Evolutionary conservation across 2,329 filamentous ascomycete genomes (phyloP).

Genomic region (Alternaria atra): DNA sequence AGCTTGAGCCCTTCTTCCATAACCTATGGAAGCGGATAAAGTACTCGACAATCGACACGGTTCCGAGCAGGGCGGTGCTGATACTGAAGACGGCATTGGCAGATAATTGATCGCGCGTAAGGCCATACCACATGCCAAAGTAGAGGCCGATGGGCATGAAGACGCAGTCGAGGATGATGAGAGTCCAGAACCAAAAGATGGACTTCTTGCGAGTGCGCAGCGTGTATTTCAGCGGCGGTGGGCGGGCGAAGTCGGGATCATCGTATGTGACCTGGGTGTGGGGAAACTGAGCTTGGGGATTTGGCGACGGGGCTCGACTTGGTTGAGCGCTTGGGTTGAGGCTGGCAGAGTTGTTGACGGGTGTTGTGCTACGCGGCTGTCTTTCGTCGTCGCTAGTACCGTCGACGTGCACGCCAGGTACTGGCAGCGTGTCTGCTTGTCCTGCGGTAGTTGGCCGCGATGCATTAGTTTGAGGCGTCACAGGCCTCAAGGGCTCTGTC

Average conservation of each 20-base stretch:
- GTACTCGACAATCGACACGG: slow-evolving; percentile 64
- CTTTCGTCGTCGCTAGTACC: slow-evolving; percentile 27
- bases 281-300: slow-evolving; percentile 47
- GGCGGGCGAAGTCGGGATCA: slow-evolving; percentile 52
- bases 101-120: slow-evolving; percentile 55
- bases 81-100: slow-evolving; percentile 64
- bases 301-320: slow-evolving; percentile 42
- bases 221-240: slow-evolving; percentile 65
- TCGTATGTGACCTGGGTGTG: slow-evolving; percentile 54
- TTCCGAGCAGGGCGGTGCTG: slow-evolving; percentile 62
- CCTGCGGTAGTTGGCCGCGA: slow-evolving; percentile 20
- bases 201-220: slow-evolving; percentile 63
- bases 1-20: slow-evolving; percentile 62
- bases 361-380: slow-evolving; percentile 21
- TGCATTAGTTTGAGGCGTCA: slow-evolving; percentile 19
- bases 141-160: slow-evolving; percentile 68
- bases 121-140: slow-evolving; percentile 68
- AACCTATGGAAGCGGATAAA: slow-evolving; percentile 59
- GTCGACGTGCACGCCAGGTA: slow-evolving; percentile 32
- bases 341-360: slow-evolving; percentile 13
- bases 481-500: slow-evolving; percentile 41
- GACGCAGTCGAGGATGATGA: slow-evolving; percentile 67
- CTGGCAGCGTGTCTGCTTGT: slow-evolving; percentile 23
- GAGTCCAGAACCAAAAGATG: slow-evolving; percentile 67
- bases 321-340: slow-evolving; percentile 30